These are phyloP conservation scores for Besnoitia besnoiti DNA, from an alignment of 169 alveolate species.

Conservation along the genomic window DNA sequence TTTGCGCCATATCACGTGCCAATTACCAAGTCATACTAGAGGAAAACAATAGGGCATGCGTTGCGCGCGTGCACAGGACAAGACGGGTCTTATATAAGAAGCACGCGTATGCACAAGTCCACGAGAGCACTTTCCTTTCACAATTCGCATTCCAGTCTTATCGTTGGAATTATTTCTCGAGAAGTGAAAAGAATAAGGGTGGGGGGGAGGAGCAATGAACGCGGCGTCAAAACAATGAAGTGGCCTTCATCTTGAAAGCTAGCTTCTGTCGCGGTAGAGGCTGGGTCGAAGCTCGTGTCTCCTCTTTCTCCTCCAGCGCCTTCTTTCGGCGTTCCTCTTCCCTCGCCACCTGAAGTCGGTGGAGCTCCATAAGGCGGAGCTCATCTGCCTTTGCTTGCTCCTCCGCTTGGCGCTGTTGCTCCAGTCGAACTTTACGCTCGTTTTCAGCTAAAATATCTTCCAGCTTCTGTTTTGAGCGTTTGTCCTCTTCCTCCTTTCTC, in stretches of 20 bases:
- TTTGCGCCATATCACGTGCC: too few species aligned
- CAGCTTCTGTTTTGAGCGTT: slow-evolving; percentile 45
- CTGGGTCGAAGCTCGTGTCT: not conserved
- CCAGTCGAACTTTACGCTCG: slow-evolving; percentile 49
- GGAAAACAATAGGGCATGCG: not conserved
- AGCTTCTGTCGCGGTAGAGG: slow-evolving; percentile 47
- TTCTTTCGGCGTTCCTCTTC: slow-evolving; percentile 53
- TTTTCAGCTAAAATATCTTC: slow-evolving; percentile 53
- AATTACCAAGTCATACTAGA: not conserved
- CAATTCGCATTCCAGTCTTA: too few species aligned
- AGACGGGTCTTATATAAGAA: too few species aligned
- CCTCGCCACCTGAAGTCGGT: slow-evolving; percentile 16
- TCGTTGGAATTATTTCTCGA: too few species aligned
- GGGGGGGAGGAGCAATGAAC: too few species aligned
- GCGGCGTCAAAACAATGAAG: not conserved
- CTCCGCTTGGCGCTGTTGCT: slow-evolving; percentile 61
- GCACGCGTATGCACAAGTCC: too few species aligned
- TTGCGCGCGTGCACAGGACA: not conserved
- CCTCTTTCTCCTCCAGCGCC: slow-evolving; percentile 35
- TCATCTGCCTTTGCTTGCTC: slow-evolving; percentile 61
- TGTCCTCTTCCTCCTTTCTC: slow-evolving; percentile 50
- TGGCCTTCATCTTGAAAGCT: slow-evolving; percentile 48
- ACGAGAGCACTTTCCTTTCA: too few species aligned
- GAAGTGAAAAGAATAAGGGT: too few species aligned
- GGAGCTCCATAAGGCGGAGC: slow-evolving; percentile 53